phyloP scores from a whole-genome alignment of 2,329 filamentous ascomycete species.

The Exophiala sideris region DNA sequence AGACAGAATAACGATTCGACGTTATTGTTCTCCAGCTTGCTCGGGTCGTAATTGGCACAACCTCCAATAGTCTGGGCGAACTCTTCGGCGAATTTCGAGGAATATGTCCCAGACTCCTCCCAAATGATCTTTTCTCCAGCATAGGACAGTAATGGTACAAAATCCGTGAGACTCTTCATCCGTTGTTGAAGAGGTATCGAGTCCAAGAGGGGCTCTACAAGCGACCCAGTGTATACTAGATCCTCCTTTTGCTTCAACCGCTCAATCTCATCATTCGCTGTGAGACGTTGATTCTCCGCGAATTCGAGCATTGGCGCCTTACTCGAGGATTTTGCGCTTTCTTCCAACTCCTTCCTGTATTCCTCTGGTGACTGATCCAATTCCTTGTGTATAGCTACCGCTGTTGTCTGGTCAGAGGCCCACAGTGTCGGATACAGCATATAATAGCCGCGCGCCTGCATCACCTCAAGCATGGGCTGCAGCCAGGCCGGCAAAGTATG shows the following conservation, averaged over 20 bases:
- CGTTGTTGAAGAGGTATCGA: background rate
- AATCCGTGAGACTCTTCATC: background rate
- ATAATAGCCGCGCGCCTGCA: conserved; percentile 71
- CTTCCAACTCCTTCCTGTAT: conserved; percentile 29
- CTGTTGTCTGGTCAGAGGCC: conserved; percentile 45
- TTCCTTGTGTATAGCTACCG: conserved; percentile 76
- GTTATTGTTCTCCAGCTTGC: background rate
- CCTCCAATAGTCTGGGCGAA: conserved; percentile 18
- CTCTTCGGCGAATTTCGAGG: conserved; percentile 18
- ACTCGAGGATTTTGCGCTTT: background rate
- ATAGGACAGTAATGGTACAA: conserved; percentile 17
- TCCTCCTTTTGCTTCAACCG: conserved; percentile 17
- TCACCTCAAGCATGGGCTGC: conserved; percentile 73
- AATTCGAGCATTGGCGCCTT: background rate
- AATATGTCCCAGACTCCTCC: background rate
- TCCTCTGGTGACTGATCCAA: conserved; percentile 71
- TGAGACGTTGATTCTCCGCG: conserved; percentile 10
- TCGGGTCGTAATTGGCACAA: conserved; percentile 7
- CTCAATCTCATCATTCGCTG: conserved; percentile 20
- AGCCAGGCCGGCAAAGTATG: conserved; percentile 71
- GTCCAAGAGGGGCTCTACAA: conserved; percentile 15
- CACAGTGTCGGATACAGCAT: conserved; percentile 70
- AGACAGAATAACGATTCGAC: conserved; percentile 20
- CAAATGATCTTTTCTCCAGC: conserved; percentile 9
- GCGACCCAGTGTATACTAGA: conserved; percentile 2